Evolutionary conservation across 345 rosid species (phyloP), one percentile per base, ranked within the genome.

Genomic region (Eucalyptus leucophloia): DNA sequence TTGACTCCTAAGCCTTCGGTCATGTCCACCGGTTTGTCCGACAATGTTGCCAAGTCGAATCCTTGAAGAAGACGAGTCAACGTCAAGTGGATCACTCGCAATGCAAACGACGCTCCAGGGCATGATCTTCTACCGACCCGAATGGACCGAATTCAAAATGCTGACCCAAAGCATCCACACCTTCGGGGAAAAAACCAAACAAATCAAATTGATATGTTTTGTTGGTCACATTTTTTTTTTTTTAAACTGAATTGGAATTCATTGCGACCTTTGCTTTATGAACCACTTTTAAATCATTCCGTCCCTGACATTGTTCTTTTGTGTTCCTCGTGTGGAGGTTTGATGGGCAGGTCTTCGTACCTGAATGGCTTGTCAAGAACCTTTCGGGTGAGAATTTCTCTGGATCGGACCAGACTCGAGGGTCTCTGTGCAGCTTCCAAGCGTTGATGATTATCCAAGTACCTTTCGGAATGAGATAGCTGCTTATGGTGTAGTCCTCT

Each of bases 361-460:
- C 40, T n/a, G 60, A 49, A 34, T 49, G 87, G 87, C 58, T 86
- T 3, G 28, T 86, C 60, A 86, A 42, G 89, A 93, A 93, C 82
- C 94, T 90, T 44, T 88, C 89, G 3, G 93, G 93, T 16, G 51
- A 21, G 49, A 91, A 91, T 44, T 58, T 69, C 2, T 88, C 28
- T 3, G 92, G 93, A 30, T 92, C 89, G 3, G 88, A 86, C 95
- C 95, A 93, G 4, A 91, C 87, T 3, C 60, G 90, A 9, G 93
- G 92, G 89, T 94, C 94, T 21, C 92, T 90, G 26, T 93, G 94
- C 11, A 94, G 47, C 88, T 92, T 91, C 93, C 94, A 93, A 12
- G 89, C 30, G 67, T 92, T 92, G 56, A 90, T 87, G 7, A 93
- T 18, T 42, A 93, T 17, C 32, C 91, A 89, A 13, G 92, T 89